Conservation (phyloP, 441 rosid species). For the Adansonia rubrostipa region DNA sequence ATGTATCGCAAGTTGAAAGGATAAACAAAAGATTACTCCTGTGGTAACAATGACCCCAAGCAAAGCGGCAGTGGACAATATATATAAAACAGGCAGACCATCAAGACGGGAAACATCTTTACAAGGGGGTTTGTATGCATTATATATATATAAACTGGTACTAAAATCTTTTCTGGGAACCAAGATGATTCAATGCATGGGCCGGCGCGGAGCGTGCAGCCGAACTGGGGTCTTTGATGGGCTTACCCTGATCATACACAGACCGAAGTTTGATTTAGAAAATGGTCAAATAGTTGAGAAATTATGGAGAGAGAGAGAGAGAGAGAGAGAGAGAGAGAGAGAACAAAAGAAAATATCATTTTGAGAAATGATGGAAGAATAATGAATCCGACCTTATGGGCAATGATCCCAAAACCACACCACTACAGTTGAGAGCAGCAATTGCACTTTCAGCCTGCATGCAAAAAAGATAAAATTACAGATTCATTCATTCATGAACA, state of each 20-base stretch:
- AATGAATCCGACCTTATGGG: constrained; percentile 66
- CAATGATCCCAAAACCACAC: constrained; percentile 75
- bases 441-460: constrained; percentile 90
- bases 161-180: constrained; percentile 27
- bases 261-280: not conserved
- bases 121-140: constrained; percentile 47
- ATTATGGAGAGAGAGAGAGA: not conserved
- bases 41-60: constrained; percentile 31
- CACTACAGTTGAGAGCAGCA: constrained; percentile 86
- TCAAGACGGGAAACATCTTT: constrained; percentile 49
- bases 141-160: constrained; percentile 27
- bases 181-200: constrained; percentile 46
- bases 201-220: constrained; percentile 64
- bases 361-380: constrained; percentile 3
- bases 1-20: constrained; percentile 30
- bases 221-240: constrained; percentile 91
- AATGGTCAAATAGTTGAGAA: not conserved
- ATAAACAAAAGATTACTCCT: constrained; percentile 37
- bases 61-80: constrained; percentile 26
- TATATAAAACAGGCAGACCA: constrained; percentile 34
- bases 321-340: not conserved
- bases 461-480: not conserved
- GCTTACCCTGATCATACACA: constrained; percentile 63
- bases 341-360: not conserved
- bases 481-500: not conserved